These are phyloP conservation scores for Babesia microti DNA, from an alignment of 169 alveolate genomes.

Conservation along the genomic window DNA sequence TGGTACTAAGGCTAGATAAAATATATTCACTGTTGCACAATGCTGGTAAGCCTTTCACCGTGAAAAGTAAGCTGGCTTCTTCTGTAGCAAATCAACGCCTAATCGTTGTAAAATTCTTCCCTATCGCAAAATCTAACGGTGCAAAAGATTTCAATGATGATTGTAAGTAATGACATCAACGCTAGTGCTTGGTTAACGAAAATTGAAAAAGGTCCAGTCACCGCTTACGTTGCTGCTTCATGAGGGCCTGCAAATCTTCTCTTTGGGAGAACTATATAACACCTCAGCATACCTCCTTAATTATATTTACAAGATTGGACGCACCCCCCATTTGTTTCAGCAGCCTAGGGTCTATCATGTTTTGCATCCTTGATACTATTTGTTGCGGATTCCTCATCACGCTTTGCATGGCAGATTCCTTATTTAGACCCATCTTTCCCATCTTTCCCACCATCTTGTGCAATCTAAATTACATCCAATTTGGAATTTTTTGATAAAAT, in stretches of 20 bases:
- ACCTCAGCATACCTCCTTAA: conserved; percentile 83
- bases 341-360: conserved; percentile 89
- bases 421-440: conserved; percentile 89
- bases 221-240: conserved; percentile 23
- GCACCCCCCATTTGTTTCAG: conserved; percentile 93
- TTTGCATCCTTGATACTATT: conserved; percentile 83
- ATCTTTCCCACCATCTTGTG: conserved; percentile 91
- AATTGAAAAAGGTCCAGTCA: not conserved
- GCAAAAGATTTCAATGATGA: not conserved
- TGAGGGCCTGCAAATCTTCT: conserved; percentile 17
- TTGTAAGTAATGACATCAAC: not conserved
- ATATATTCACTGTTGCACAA: conserved; percentile 34
- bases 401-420: conserved; percentile 74
- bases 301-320: conserved; percentile 82
- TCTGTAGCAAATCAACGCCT: conserved; percentile 26
- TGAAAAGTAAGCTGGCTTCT: conserved; percentile 27
- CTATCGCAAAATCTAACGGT: conserved; percentile 8
- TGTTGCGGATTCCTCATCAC: conserved; percentile 88
- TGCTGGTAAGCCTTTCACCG: conserved; percentile 29
- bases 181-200: not conserved
- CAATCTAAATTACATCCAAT: conserved; percentile 40
- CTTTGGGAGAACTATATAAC: conserved; percentile 37
- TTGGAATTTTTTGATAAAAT: not conserved
- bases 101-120: conserved; percentile 34
- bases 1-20: conserved; percentile 27